A percentile compares a stretch with the other conserved stretches of the same genome.
Evolutionary conservation across 805 yeast species (phyloP).

Genomic region (Candida morakotiae): DNA sequence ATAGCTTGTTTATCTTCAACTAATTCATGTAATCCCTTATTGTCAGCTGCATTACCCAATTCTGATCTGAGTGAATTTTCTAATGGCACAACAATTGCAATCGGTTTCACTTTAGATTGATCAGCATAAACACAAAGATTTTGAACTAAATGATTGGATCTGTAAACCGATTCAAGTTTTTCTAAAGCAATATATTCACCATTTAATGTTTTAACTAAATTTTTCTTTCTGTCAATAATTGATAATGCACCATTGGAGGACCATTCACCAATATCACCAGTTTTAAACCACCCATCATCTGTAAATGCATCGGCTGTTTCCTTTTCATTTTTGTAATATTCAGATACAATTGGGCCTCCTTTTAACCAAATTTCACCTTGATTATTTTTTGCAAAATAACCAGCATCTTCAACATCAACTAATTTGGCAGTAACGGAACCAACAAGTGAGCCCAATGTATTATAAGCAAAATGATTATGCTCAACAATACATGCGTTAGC

Average conservation of each 20-base stretch:
- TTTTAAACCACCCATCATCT: conserved; percentile 89
- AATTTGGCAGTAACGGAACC: conserved; percentile 85
- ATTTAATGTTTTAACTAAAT: conserved; percentile 89
- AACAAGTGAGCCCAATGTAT: conserved; percentile 76
- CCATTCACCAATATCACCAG: conserved; percentile 98
- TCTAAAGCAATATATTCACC: conserved; percentile 98
- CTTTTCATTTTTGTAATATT: conserved; percentile 77
- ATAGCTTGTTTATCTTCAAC: conserved; percentile 55
- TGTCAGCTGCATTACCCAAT: conserved; percentile 52
- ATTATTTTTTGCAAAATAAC: conserved; percentile 82
- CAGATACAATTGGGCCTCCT: conserved; percentile 70
- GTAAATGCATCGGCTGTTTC: conserved; percentile 74
- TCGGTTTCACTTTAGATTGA: conserved; percentile 79
- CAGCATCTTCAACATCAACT: conserved; percentile 87
- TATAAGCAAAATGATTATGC: conserved; percentile 63
- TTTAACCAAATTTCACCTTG: conserved; percentile 89
- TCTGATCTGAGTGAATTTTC: conserved; percentile 55
- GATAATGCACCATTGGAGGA: conserved; percentile 71
- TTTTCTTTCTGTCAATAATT: conserved; percentile 92
- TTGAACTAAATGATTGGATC: conserved; percentile 71
- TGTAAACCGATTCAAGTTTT: conserved; percentile 85
- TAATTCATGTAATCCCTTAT: conserved; percentile 43
- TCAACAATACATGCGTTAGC: conserved; percentile 78
- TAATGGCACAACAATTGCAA: conserved; percentile 85
- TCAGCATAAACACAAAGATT: conserved; percentile 95